Conservation (phyloP, 1,139 yeast species). For the Casaregolazyma suthepensis region DNA sequence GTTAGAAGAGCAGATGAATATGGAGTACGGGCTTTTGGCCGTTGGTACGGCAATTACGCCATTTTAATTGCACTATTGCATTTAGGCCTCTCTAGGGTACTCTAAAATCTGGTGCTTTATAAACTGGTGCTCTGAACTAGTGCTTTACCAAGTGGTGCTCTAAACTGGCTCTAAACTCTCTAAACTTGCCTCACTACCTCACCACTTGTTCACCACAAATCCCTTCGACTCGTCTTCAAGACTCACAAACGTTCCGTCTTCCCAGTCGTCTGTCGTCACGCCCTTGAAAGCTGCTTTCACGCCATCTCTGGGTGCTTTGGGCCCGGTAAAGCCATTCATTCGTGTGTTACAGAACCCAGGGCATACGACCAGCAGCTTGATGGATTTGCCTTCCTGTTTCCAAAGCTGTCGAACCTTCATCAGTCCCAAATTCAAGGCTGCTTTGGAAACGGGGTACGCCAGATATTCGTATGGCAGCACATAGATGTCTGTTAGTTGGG, state of each 20-base stretch:
- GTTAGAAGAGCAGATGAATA: neutral
- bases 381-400: neutral
- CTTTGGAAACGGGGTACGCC: constrained; percentile 1
- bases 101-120: too few relatives aligned
- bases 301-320: constrained; percentile 5
- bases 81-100: too few relatives aligned
- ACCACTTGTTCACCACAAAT: neutral
- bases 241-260: neutral
- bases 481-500: neutral
- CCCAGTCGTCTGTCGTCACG: constrained; percentile 4
- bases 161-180: too few relatives aligned
- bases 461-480: neutral
- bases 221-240: constrained; percentile 1
- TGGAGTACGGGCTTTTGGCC: too few relatives aligned
- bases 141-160: neutral
- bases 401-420: neutral
- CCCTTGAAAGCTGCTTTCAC: constrained; percentile 4
- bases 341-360: constrained; percentile 8
- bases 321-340: neutral
- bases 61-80: too few relatives aligned
- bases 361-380: neutral
- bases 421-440: constrained; percentile 3
- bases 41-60: too few relatives aligned
- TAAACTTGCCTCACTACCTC: neutral
- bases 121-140: too few relatives aligned